Evolutionary conservation across 2,329 filamentous ascomycete species (phyloP), one percentile per base, ranked within the genome.

Genomic region (Zalaria sp.): DNA sequence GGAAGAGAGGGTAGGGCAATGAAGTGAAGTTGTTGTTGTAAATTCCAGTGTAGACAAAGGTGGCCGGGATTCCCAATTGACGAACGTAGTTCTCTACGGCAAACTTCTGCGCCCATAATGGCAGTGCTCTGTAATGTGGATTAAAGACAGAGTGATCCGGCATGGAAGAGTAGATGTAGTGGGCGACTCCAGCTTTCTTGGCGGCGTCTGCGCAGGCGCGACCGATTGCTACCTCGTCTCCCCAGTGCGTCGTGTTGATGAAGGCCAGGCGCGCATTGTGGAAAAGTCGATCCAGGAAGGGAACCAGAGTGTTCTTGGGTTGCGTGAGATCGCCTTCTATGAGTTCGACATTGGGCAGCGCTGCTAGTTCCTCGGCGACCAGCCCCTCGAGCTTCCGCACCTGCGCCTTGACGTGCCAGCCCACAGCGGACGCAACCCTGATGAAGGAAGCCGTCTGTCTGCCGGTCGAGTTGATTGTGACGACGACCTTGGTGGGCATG

Each of bases 21-120:
- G 84, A 91, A 27, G 89, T 96, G 64, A 96, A 98, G 60, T 98
- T 96, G 65, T 96, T 96, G 71, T 96, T 94, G 70, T 96, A 98
- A 53, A 95, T 95, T 45, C 89, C 91, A 6, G 88, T 86, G 62
- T 95, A 95, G 49, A 95, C 81, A 60, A 94, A 96, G 0, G 89
- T 96, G 1, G 88, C 79, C 0, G 85, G 85, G 7, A 95, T 70
- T 6, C 79, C 79, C 34, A 94, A 75, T 57, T 86, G 76, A 44
- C 84, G 78, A 40, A 95, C 75, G 60, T 96, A 93, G 42, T 91
- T 83, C 63, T 96, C 91, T 35, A 96, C 82, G 39, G 83, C 80
- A 62, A 93, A 87, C 63, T 98, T 98, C 46, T 81, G 80, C 4
- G 83, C 79, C 89, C 91, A 98, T 41, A 94, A 73, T 0, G 91